Evolutionary conservation across 2,329 filamentous ascomycete genomes (phyloP).

Genomic region (Penicillium sp.): DNA sequence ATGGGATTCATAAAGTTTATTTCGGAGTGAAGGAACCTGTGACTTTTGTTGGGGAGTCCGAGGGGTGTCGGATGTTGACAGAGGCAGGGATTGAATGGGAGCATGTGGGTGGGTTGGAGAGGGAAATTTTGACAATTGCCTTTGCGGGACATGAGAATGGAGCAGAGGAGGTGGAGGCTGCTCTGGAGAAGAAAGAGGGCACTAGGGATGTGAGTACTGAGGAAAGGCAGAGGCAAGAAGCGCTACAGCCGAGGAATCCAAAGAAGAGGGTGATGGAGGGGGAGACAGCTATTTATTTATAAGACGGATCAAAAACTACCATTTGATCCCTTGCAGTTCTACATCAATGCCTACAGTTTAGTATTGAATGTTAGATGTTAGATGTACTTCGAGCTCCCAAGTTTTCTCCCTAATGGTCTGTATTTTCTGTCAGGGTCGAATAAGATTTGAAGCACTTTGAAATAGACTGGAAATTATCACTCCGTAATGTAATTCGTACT

Average conservation of each 20-base stretch:
- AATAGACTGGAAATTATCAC: too few species aligned
- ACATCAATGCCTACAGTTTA: not conserved
- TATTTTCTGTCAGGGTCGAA: too few species aligned
- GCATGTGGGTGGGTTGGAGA: slow-evolving; percentile 73
- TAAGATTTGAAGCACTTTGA: too few species aligned
- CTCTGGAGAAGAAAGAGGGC: slow-evolving; percentile 32
- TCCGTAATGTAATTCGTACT: not conserved
- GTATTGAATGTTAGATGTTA: not conserved
- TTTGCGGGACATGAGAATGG: slow-evolving; percentile 71
- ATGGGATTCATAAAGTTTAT: slow-evolving; percentile 74
- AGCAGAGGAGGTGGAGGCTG: slow-evolving; percentile 31
- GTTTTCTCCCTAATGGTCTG: too few species aligned
- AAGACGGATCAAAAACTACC: not conserved
- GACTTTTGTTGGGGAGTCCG: slow-evolving; percentile 83
- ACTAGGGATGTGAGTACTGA: slow-evolving; percentile 42
- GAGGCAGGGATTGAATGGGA: slow-evolving; percentile 73
- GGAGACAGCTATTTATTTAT: slow-evolving; percentile 19
- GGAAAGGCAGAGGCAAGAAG: slow-evolving; percentile 41
- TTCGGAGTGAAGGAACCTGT: slow-evolving; percentile 87
- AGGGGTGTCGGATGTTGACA: slow-evolving; percentile 69
- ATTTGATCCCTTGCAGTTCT: not conserved
- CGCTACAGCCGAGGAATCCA: slow-evolving; percentile 41
- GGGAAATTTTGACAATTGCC: slow-evolving; percentile 78
- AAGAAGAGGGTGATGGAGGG: slow-evolving; percentile 52
- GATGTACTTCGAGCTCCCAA: not conserved